Evolutionary conservation across 192 early-diverging fungal species (phyloP).

Genomic region (Backusella tarrabulga): DNA sequence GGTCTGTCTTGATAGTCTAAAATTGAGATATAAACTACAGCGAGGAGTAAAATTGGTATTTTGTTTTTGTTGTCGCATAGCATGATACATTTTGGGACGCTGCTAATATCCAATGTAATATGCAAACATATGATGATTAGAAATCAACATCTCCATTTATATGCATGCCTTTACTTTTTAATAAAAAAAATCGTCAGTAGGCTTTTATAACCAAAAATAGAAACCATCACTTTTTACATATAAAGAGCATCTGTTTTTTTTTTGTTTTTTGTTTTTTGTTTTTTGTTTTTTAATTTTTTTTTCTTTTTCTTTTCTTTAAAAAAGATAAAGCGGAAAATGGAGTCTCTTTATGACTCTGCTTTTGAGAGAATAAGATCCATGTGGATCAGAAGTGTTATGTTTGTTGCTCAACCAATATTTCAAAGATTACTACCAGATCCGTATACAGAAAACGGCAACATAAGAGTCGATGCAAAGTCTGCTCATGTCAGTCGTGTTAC

Average conservation of each 20-base stretch:
- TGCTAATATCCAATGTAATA: too few species aligned
- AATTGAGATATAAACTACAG: too few species aligned
- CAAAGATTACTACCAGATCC: slow-evolving; percentile 29
- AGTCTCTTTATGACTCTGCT: background rate
- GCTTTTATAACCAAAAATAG: background rate
- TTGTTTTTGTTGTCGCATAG: too few species aligned
- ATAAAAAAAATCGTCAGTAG: background rate
- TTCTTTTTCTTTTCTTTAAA: background rate
- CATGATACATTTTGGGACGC: too few species aligned
- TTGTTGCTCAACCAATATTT: slow-evolving; percentile 20
- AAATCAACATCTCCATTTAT: background rate
- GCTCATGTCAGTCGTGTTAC: slow-evolving; percentile 43
- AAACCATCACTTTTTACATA: background rate
- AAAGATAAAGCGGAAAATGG: background rate
- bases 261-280: background rate
- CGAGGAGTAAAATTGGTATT: too few species aligned
- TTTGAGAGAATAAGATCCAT: slow-evolving; percentile 6
- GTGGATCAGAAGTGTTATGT: slow-evolving; percentile 18
- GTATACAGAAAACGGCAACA: slow-evolving; percentile 28
- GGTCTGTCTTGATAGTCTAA: too few species aligned
- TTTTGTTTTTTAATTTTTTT: background rate
- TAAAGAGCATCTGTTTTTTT: background rate
- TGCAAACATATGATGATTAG: background rate
- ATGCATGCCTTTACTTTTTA: too few species aligned
- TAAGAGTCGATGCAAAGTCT: slow-evolving; percentile 23